A percentile compares a stretch with the other conserved stretches of the same genome.
These are phyloP conservation scores for Acanthamoeba polyphaga DNA, from an alignment of 208 protist genomes.

Conservation along the genomic window DNA sequence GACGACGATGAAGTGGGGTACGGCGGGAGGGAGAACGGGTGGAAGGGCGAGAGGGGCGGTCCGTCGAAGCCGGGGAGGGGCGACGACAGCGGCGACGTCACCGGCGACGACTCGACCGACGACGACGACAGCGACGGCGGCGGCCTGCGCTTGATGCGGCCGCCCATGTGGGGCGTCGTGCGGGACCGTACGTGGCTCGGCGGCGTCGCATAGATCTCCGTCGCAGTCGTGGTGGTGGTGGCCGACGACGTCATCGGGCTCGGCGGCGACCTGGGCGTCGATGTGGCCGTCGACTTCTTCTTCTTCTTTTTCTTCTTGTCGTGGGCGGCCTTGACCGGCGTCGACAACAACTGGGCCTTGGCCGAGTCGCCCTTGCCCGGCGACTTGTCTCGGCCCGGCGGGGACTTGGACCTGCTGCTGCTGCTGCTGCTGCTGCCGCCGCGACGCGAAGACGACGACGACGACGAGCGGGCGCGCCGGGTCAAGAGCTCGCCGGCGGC, in stretches of 20 bases:
- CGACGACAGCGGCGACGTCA: not conserved
- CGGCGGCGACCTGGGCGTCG: too few species aligned
- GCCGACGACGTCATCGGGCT: too few species aligned
- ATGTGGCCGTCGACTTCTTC: not conserved
- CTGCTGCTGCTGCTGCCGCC: too few species aligned
- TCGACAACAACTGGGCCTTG: too few species aligned
- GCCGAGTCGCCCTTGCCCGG: not conserved
- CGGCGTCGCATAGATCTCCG: not conserved
- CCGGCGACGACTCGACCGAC: not conserved
- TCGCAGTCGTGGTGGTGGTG: not conserved
- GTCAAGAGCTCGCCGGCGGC: too few species aligned
- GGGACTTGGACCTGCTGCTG: too few species aligned
- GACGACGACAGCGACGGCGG: not conserved
- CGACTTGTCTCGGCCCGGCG: not conserved
- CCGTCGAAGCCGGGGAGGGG: not conserved
- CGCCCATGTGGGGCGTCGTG: not conserved
- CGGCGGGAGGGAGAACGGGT: not conserved
- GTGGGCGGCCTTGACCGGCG: not conserved
- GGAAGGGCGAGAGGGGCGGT: too few species aligned
- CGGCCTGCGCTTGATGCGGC: not conserved
- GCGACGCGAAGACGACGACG: not conserved
- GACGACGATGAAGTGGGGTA: not conserved
- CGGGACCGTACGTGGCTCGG: not conserved
- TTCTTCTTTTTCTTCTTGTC: not conserved
- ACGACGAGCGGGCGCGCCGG: not conserved